Conservation (phyloP, 2,329 filamentous ascomycete species). For the Cercospora sesami region DNA sequence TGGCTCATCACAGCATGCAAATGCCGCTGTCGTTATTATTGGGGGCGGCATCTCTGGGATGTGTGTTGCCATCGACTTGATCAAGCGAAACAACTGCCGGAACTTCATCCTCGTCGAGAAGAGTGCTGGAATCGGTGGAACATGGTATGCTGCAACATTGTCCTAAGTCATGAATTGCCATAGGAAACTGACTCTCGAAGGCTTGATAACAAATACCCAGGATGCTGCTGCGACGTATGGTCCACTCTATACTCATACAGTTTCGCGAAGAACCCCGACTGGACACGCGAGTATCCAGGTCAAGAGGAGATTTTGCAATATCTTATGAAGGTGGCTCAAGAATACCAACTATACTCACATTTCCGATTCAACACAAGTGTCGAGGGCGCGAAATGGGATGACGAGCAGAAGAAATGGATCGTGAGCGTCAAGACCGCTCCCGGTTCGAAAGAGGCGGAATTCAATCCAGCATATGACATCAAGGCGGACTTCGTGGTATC, state of each 20-base stretch:
- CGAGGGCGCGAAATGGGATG: conserved; percentile 57
- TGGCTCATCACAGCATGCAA: conserved; percentile 40
- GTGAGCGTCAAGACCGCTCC: conserved; percentile 51
- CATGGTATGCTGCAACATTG: conserved; percentile 42
- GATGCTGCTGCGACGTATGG: conserved; percentile 48
- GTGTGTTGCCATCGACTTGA: conserved; percentile 59
- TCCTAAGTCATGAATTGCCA: too few species aligned
- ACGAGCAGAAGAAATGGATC: conserved; percentile 53
- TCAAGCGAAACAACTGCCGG: conserved; percentile 52
- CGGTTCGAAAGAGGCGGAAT: conserved; percentile 57
- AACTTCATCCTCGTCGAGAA: conserved; percentile 62
- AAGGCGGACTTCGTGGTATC: conserved; percentile 58
- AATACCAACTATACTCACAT: conserved; percentile 57
- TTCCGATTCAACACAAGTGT: conserved; percentile 60
- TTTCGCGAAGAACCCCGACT: conserved; percentile 60
- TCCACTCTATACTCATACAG: conserved; percentile 60
- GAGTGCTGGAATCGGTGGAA: conserved; percentile 55
- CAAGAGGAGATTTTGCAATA: conserved; percentile 63
- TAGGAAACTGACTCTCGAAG: conserved; percentile 10
- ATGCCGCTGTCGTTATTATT: conserved; percentile 58
- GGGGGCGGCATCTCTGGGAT: conserved; percentile 52
- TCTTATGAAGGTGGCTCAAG: conserved; percentile 54
- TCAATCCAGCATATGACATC: conserved; percentile 53
- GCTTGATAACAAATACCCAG: conserved; percentile 58
- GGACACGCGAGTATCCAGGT: conserved; percentile 59